These are phyloP conservation scores for Lizonia empirigonia DNA, from an alignment of 2,329 filamentous ascomycete species.

Conservation along the genomic window DNA sequence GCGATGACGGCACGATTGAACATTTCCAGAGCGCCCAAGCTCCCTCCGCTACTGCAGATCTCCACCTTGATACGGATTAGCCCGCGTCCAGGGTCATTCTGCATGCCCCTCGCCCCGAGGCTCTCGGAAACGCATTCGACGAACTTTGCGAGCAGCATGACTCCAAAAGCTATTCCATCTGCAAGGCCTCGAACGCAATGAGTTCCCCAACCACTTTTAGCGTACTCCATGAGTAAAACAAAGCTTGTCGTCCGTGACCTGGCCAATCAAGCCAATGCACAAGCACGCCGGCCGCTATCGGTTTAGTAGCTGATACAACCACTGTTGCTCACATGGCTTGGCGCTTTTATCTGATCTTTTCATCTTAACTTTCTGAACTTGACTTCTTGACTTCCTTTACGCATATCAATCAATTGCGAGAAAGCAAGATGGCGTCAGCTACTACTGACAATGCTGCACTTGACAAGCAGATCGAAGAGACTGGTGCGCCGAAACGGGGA, in stretches of 20 bases:
- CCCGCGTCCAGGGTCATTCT: not conserved
- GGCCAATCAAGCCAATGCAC: constrained; percentile 19
- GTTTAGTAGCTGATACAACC: constrained; percentile 24
- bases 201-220: constrained; percentile 11
- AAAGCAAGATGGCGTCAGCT: constrained; percentile 30
- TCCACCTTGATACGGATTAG: constrained; percentile 5
- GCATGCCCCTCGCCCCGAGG: constrained; percentile 7
- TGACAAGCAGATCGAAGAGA: constrained; percentile 29
- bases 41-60: constrained; percentile 21
- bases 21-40: constrained; percentile 18
- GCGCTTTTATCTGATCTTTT: constrained; percentile 18
- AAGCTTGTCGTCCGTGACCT: constrained; percentile 1
- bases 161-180: not conserved
- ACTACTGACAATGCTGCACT: constrained; percentile 17
- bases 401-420: not conserved
- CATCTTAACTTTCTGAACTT: not conserved
- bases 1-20: constrained; percentile 22
- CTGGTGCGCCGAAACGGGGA: constrained; percentile 26
- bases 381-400: not conserved
- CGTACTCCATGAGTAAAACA: not conserved
- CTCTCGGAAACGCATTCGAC: not conserved
- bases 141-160: constrained; percentile 8
- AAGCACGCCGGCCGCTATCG: constrained; percentile 23
- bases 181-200: not conserved
- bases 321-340: constrained; percentile 13